Base-by-base conservation (phyloP, 1,284 basidiomycete genomes). In the Crucibulum cyathiforme region DNA sequence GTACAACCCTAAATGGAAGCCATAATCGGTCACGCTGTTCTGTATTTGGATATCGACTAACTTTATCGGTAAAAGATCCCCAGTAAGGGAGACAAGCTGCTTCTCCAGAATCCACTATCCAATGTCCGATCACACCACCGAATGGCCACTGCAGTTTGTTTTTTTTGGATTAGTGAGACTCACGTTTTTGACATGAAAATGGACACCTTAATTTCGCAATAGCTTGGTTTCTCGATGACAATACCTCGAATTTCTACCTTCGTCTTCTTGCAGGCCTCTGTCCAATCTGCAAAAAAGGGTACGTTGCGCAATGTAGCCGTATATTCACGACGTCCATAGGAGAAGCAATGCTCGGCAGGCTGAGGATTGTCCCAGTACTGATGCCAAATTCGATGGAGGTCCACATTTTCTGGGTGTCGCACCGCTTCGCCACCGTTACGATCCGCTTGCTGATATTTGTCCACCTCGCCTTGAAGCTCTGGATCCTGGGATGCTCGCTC, bases 291-390 rank as follows among this genome's bases (percentile, higher is more conserved):
- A 55, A 71, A 68, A 36, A 70, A 63, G 5, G 73, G 64, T 35
- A 69, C 41, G 39, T 71, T 67, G 57, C 62, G 46, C 31, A 77
- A 54, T 17, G 58, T 62, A 31, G 74, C 74, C 31, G 68, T 70
- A 48, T 74, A 76, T 49, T 71, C 68, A 54, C 69, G 62, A 7
- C 57, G 67, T n/a, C 69, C 71, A 55, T 67, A 74, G 15, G 62
- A 68, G 31, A 61, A 53, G 56, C 74, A 77, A 8, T 62, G 66
- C 34, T 63, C 56, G 17, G 53, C 61, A 35, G 63, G 63, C 24
- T 57, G 56, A 8, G 67, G 65, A 13, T 66, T 59, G 13, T 66
- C 69, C 74, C 73, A 77, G 41, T 61, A 62, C 35, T 61, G 24
- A 34, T 54, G 47, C 43, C 54, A 49, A 24, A 12, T 51, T 43